These are phyloP conservation scores for Tetrapisispora nanseiensis DNA, from an alignment of 805 yeast genomes.

Conservation along the genomic window DNA sequence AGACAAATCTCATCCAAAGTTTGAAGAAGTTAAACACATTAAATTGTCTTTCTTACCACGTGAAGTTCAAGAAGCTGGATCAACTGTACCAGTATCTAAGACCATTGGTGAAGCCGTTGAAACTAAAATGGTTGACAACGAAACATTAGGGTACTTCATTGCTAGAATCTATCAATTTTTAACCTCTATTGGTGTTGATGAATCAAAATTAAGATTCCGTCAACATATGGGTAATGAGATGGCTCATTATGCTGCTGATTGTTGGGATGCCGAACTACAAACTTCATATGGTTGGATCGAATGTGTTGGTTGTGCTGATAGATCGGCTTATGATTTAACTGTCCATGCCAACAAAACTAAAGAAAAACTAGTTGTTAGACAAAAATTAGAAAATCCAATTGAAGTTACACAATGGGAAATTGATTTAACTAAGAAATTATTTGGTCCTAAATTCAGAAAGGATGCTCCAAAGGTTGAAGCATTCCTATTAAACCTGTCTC, in stretches of 20 bases:
- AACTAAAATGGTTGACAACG: constrained; percentile 84
- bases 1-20: constrained; percentile 74
- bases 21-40: constrained; percentile 63
- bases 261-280: constrained; percentile 98
- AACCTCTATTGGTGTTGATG: constrained; percentile 82
- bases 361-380: constrained; percentile 90
- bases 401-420: constrained; percentile 77
- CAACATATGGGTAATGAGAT: constrained; percentile 98
- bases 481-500: constrained; percentile 65
- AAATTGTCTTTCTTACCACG: constrained; percentile 74
- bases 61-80: constrained; percentile 79
- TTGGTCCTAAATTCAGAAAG: constrained; percentile 96
- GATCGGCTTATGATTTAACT: constrained; percentile 94
- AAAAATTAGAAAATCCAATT: constrained; percentile 75
- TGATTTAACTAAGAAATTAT: constrained; percentile 85
- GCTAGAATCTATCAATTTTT: constrained; percentile 87
- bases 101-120: constrained; percentile 87
- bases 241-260: constrained; percentile 99
- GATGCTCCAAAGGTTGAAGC: constrained; percentile 89
- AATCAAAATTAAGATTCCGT: constrained; percentile 80
- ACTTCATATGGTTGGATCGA: constrained; percentile 99
- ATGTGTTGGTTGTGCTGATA: constrained; percentile 99
- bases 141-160: constrained; percentile 93
- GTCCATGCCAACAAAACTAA: constrained; percentile 94
- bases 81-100: constrained; percentile 51